Base-by-base conservation (phyloP, 371 early-diverging fungal species). In the Haplosporangium sp. region DNA sequence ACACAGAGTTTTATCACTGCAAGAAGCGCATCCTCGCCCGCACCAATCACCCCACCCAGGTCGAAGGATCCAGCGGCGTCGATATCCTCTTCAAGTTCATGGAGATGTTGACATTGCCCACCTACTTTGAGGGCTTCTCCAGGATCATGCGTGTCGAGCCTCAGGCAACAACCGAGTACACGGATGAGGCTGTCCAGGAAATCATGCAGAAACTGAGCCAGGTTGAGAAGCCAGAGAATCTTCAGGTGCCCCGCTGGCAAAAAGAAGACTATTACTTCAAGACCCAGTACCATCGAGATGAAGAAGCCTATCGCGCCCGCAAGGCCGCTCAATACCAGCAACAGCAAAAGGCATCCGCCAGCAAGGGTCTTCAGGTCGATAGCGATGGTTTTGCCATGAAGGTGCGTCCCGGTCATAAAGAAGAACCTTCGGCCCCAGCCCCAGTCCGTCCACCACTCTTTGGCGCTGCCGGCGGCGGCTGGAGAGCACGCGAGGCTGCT, bases 41-140 rank as follows among this genome's bases (percentile, higher is more conserved):
- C 29, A 59, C 67, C 62, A 82, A 90, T n/a, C 94, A 94, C 75
- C 91, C 92, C 37, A 92, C 92, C 5, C 89, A 90, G 41, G 93
- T 94, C n/a, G 82, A 82, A 18, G 93, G 94, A 23, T 60, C 81
- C 36, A 71, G 85, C 43, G 93, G 93, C 6, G 81, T 88, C 3
- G 74, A 84, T 55, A 85, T 94, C 37, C 83, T 93, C 42, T 71
- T 82, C 29, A 74, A 85, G 21, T 92, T 94, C 67, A 81, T 89
- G 52, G 74, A 84, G 36, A 84, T 86, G 62, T 86, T 90, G 75
- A 83, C 82, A 36, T 84, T 87, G 12, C 93, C 94, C 5, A 82
- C 83, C 5, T 70, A 75, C 55, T 82, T 77, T 64, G 94, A 93
- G 83, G 93, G 94, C 8, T 86, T 93, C 75, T 72, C 82, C 36